These are phyloP conservation scores for Chimonanthus praecox DNA, from an alignment of 164 flowering plant genomes.

Conservation along the genomic window DNA sequence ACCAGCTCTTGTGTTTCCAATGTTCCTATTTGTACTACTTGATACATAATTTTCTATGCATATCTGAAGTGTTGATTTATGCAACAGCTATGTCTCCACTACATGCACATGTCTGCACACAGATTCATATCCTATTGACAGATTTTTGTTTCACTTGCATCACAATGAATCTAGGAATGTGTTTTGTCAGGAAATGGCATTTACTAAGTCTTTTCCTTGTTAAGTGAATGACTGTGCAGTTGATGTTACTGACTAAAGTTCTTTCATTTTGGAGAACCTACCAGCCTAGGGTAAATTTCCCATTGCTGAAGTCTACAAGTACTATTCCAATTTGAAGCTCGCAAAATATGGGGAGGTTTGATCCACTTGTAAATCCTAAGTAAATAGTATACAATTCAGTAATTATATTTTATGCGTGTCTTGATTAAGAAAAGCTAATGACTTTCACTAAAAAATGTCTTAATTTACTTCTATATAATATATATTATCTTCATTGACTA, in stretches of 20 bases:
- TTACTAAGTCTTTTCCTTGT: not conserved
- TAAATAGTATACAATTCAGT: not conserved
- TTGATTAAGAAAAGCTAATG: no score
- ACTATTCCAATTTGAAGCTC: slow-evolving; percentile 41
- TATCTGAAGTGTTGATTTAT: not conserved
- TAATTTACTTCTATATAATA: not conserved
- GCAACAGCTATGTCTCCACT: not conserved
- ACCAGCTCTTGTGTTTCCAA: not conserved
- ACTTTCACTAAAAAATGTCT: no score
- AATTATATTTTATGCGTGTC: not conserved
- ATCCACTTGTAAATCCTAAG: not conserved
- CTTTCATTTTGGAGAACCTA: slow-evolving; percentile 10
- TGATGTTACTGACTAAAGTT: slow-evolving; percentile 8
- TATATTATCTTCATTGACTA: not conserved
- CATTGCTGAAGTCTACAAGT: slow-evolving; percentile 40
- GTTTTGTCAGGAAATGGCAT: not conserved
- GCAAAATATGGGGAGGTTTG: slow-evolving; percentile 77
- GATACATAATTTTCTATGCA: not conserved
- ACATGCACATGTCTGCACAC: not conserved
- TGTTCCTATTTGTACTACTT: no score
- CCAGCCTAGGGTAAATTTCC: slow-evolving; percentile 63
- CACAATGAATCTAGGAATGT: not conserved
- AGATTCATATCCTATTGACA: not conserved
- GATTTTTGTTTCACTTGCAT: slow-evolving; percentile 1
- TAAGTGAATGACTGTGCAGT: not conserved